Base-by-base conservation (phyloP, 73 alveolate species). In the Paramecium primaurelia region DNA sequence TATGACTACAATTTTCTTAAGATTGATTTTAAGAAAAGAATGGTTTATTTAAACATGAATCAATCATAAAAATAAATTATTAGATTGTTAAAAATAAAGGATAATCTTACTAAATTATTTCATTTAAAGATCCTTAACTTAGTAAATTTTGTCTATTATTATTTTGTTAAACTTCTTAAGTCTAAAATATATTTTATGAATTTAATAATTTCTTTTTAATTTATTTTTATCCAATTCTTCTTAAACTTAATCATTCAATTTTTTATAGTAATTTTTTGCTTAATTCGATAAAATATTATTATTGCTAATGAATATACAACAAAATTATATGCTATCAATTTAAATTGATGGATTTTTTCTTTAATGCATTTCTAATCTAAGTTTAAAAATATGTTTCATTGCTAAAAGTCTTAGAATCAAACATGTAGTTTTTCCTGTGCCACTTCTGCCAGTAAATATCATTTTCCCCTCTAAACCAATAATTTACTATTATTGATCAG, bases 351-450 rank as follows among this genome's bases (percentile, higher is more conserved):
- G 89, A 26, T 91, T 88, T 22, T 60, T 54, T 54, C 34, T 18
- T 12, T 7, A 16, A 49, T 58, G 47, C 11, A 71, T 20, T 12
- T 44, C 26, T 20, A 71, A 58, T 34, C 95, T 68, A 40, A 68
- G 69, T 44, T 83, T 93, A 71, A 90, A 97, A 30, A 96, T 90
- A 11, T 92, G 60, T 34, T 97, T 98, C 86, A 93, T 58, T 2
- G 98, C 92, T 54, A 97, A 93, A 44, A 97, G 64, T 77, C 98
- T 88, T 12, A 97, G 93, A 2, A 96, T 89, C 34, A 98, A 85
- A 36, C 97, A 85, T 11, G 98, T 96, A 4, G 99, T 97, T 86
- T 97, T 97, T 36, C 99, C 99, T 8, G 99, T 97, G 8, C 99
- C 99, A 32, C 98, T 95, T 60, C 99, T 94, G 8, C 99, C 99